phyloP scores from a whole-genome alignment of 2,329 filamentous ascomycete species.

The Phoma sp. region DNA sequence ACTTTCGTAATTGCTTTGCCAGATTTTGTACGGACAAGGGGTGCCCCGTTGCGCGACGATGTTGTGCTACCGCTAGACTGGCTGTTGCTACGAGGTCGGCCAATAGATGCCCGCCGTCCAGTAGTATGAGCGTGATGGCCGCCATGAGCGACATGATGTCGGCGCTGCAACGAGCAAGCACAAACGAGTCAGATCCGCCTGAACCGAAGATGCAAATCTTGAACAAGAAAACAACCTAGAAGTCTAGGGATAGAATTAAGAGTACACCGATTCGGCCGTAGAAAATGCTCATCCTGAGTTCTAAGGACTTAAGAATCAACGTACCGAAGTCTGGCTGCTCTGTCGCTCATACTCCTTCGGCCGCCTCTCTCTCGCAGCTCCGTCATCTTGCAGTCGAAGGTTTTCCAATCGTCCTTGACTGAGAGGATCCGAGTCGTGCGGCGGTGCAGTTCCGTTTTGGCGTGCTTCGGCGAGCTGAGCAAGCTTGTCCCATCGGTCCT shows the following conservation, averaged over 20 bases:
- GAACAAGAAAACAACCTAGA: slow-evolving; percentile 42
- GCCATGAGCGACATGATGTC: slow-evolving; percentile 46
- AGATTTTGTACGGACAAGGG: slow-evolving; percentile 41
- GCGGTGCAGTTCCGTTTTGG: slow-evolving; percentile 59
- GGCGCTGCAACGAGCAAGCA: slow-evolving; percentile 48
- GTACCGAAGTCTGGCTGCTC: slow-evolving; percentile 51
- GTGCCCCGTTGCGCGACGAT: slow-evolving; percentile 41
- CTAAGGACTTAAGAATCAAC: slow-evolving; percentile 52
- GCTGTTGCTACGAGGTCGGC: slow-evolving; percentile 50
- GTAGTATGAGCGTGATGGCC: slow-evolving; percentile 41
- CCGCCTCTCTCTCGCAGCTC: slow-evolving; percentile 47
- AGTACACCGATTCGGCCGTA: slow-evolving; percentile 51
- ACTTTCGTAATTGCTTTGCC: slow-evolving; percentile 40
- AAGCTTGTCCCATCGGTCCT: slow-evolving; percentile 88
- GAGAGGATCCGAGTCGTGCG: slow-evolving; percentile 76
- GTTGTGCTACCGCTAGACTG: slow-evolving; percentile 45
- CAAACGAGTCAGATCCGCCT: slow-evolving; percentile 50
- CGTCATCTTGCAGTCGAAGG: slow-evolving; percentile 84
- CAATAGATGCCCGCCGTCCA: slow-evolving; percentile 41
- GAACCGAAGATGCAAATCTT: slow-evolving; percentile 45
- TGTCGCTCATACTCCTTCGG: slow-evolving; percentile 51
- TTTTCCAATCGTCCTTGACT: slow-evolving; percentile 87
- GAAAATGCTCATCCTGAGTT: slow-evolving; percentile 48
- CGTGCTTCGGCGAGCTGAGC: slow-evolving; percentile 78
- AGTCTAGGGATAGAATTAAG: slow-evolving; percentile 50